A percentile compares a stretch with the other conserved stretches of the same genome.
phyloP scores from a whole-genome alignment of 106 monocot genomes.

The Vanilla planifolia region DNA sequence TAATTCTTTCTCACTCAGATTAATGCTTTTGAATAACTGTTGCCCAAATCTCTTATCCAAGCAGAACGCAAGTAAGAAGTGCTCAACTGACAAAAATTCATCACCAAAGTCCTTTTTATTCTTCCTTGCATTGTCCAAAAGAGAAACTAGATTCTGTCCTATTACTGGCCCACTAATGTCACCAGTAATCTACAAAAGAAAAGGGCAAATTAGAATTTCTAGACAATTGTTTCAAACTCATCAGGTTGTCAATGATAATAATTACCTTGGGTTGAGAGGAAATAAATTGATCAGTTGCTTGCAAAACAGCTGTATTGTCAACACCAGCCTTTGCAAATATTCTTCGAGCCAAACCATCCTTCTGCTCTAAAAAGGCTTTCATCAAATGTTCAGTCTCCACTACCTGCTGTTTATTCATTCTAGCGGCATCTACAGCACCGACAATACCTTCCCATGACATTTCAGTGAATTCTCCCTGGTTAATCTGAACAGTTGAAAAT shows the following conservation, averaged over 20 bases:
- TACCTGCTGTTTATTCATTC: constrained; percentile 57
- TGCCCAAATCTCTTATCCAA: constrained; percentile 78
- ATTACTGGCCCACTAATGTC: constrained; percentile 58
- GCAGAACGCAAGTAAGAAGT: constrained; percentile 58
- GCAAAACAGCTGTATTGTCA: constrained; percentile 74
- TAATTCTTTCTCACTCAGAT: constrained; percentile 57
- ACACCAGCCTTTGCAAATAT: constrained; percentile 81
- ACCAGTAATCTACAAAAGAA: constrained; percentile 44
- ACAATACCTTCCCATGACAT: constrained; percentile 83
- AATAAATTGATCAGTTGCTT: constrained; percentile 70
- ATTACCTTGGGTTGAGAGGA: constrained; percentile 69
- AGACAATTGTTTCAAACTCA: background rate
- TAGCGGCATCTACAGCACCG: constrained; percentile 70
- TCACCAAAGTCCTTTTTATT: constrained; percentile 72
- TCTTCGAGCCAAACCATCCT: constrained; percentile 83
- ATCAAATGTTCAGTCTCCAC: constrained; percentile 91
- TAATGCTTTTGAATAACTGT: constrained; percentile 57
- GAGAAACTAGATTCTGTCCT: constrained; percentile 45
- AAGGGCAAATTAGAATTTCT: background rate
- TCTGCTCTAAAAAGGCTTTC: constrained; percentile 93
- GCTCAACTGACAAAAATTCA: constrained; percentile 88
- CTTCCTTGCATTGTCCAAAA: constrained; percentile 78
- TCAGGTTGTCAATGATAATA: background rate
- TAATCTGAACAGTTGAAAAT: constrained; percentile 29
- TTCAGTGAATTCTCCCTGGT: constrained; percentile 60